These are phyloP conservation scores for Penicillium sp. DNA, from an alignment of 2,329 filamentous ascomycete genomes.

Conservation along the genomic window DNA sequence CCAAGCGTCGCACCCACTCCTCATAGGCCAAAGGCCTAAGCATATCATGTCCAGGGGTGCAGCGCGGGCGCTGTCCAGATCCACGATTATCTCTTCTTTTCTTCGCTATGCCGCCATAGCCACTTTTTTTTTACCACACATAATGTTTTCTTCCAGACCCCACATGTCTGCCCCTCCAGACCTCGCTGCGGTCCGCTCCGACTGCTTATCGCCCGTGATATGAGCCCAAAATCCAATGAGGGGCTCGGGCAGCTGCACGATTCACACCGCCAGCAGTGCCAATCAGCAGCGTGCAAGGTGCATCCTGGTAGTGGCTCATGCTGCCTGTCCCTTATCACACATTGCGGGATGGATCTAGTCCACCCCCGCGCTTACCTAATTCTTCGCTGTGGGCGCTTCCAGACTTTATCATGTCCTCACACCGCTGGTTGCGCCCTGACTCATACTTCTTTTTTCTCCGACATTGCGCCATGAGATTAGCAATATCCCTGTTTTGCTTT, in stretches of 20 bases:
- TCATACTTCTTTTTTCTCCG: constrained; percentile 7
- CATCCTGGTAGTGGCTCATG: not conserved
- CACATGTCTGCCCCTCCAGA: constrained; percentile 2
- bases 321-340: constrained; percentile 3
- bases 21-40: constrained; percentile 5
- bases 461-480: constrained; percentile 7
- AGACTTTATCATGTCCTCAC: constrained; percentile 13
- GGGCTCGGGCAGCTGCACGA: constrained; percentile 6
- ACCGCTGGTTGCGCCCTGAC: constrained; percentile 14
- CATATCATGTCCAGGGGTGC: constrained; percentile 4
- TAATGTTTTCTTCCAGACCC: not conserved
- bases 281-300: constrained; percentile 1
- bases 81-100: constrained; percentile 3
- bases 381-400: constrained; percentile 22
- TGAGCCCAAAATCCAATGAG: constrained; percentile 8
- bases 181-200: not conserved
- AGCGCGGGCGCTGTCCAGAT: constrained; percentile 21
- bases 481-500: constrained; percentile 3
- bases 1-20: constrained; percentile 27
- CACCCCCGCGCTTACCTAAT: constrained; percentile 26
- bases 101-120: constrained; percentile 4
- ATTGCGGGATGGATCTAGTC: not conserved
- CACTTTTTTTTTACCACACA: constrained; percentile 1
- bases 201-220: constrained; percentile 8
- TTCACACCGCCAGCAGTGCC: constrained; percentile 9